A percentile compares a stretch with the other conserved stretches of the same genome.
phyloP scores from a whole-genome alignment of 352 stramenopile species.

The Pythium phragmitis region DNA sequence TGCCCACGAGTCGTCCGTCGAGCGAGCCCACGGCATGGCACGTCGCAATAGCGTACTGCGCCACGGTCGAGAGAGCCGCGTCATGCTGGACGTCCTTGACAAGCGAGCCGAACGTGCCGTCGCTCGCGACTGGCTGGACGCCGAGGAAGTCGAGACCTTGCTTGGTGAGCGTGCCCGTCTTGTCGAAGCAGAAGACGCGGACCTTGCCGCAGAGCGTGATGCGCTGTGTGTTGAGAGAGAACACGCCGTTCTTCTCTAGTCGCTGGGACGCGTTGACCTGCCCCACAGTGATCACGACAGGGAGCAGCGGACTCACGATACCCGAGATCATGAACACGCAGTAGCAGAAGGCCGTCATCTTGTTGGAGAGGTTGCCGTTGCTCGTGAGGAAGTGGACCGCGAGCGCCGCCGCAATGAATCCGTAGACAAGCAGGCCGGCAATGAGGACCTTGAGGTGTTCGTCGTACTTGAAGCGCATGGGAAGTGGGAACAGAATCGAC shows the following conservation, averaged over 20 bases:
- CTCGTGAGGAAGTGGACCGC: conserved; percentile 44
- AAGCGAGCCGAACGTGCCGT: conserved; percentile 22
- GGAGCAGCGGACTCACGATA: conserved; percentile 47
- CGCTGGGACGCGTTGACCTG: conserved; percentile 59
- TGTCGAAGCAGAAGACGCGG: conserved; percentile 67
- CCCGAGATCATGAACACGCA: conserved; percentile 60
- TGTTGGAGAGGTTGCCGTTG: conserved; percentile 57
- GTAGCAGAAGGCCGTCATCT: conserved; percentile 43
- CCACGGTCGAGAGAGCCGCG: conserved; percentile 11
- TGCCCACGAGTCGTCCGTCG: conserved; percentile 76
- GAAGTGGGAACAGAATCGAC: conserved; percentile 60
- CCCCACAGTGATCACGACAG: conserved; percentile 53
- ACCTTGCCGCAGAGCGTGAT: conserved; percentile 57
- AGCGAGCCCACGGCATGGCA: conserved; percentile 82
- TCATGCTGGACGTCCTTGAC: conserved; percentile 2
- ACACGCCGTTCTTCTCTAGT: conserved; percentile 47
- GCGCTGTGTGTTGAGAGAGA: conserved; percentile 66
- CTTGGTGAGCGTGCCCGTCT: conserved; percentile 61
- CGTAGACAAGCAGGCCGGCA: conserved; percentile 41
- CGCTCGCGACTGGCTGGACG: conserved; percentile 15
- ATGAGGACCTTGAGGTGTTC: conserved; percentile 44
- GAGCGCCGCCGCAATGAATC: conserved; percentile 25
- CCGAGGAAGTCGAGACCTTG: conserved; percentile 27
- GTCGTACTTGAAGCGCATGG: conserved; percentile 62
- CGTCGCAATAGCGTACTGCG: conserved; percentile 62